Evolutionary conservation across 108 stramenopile species (phyloP), one percentile per base, ranked within the genome.

Genomic region (Stephanodiscus minutulus): DNA sequence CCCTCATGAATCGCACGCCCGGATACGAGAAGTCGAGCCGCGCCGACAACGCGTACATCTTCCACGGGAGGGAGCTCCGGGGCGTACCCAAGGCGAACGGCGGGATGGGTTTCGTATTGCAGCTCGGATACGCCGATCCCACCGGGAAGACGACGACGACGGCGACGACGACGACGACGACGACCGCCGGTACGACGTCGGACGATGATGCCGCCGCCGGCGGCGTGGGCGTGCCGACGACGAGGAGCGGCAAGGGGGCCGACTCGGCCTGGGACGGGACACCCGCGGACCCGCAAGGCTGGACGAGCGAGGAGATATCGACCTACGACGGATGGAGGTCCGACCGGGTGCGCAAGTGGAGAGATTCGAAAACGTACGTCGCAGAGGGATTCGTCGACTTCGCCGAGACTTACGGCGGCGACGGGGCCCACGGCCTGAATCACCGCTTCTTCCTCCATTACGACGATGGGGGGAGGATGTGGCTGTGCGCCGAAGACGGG

Each of bases 251-350:
- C 39, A 71, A 71, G 41, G 70, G 70, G 24, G 70, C 70, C 37
- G 60, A 71, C 52, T 48, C 50, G 0, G 28, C 25, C 21, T 71
- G 70, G 70, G 73, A 80, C 76, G 80, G 81, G 0, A 50, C 37
- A 43, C 61, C 64, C 12, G 86, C 83, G 10, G 91, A 92, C 73
- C 81, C 85, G 13, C 85, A 92, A 64, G 91, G 91, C 52, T 92
- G 91, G 91, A 78, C 80, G 12, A 11, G 21, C 0, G 55, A 71
- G 49, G 91, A 92, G 81, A 74, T 90, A 25, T 57, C 64, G 4
- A 75, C 73, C 10, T 92, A 92, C 64, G 89, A 92, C 76, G 91
- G 91, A n/a, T 92, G 91, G 91, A 66, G 82, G n/a, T 79, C 85
- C 60, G 91, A 92, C 66, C 48, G 52, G 17, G 77, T 83, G 33